Evolutionary conservation across 1,284 basidiomycete genomes (phyloP).

Genomic region (Ustilago esculenta): DNA sequence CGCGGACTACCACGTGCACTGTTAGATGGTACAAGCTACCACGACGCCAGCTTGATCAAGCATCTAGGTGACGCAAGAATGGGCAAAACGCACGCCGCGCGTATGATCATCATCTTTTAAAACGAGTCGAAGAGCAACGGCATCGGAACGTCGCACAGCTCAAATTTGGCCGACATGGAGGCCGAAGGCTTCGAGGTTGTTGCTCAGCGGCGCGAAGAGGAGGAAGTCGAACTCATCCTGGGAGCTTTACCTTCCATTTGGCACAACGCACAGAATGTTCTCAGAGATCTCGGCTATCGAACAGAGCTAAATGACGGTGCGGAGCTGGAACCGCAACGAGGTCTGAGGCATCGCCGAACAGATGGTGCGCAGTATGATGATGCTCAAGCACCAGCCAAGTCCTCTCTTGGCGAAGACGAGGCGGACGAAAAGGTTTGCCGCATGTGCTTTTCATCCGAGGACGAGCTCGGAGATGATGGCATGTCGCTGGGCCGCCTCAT

Average conservation of each 20-base stretch:
- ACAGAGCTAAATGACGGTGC: not conserved
- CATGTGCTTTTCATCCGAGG: slow-evolving; percentile 38
- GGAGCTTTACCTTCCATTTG: slow-evolving; percentile 34
- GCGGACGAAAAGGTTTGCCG: slow-evolving; percentile 38
- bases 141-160: not conserved
- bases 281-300: slow-evolving; percentile 34
- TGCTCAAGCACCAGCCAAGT: too few species aligned
- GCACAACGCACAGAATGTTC: slow-evolving; percentile 41
- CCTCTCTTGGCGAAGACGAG: not conserved
- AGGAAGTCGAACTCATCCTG: slow-evolving; percentile 43
- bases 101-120: not conserved
- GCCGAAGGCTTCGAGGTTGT: slow-evolving; percentile 5
- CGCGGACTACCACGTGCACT: too few species aligned
- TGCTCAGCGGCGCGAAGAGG: slow-evolving; percentile 25
- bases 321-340: slow-evolving; percentile 6
- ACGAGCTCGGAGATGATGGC: slow-evolving; percentile 42
- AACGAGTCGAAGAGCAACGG: not conserved
- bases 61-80: too few species aligned
- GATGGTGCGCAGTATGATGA: not conserved
- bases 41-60: too few species aligned
- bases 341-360: slow-evolving; percentile 2
- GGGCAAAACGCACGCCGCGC: too few species aligned
- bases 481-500: slow-evolving; percentile 32
- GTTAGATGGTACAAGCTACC: too few species aligned
- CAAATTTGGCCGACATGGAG: slow-evolving; percentile 10